A percentile compares a stretch with the other conserved stretches of the same genome.
Evolutionary conservation across 371 early-diverging fungal genomes (phyloP).

Genomic region (Zychaea mexicana): DNA sequence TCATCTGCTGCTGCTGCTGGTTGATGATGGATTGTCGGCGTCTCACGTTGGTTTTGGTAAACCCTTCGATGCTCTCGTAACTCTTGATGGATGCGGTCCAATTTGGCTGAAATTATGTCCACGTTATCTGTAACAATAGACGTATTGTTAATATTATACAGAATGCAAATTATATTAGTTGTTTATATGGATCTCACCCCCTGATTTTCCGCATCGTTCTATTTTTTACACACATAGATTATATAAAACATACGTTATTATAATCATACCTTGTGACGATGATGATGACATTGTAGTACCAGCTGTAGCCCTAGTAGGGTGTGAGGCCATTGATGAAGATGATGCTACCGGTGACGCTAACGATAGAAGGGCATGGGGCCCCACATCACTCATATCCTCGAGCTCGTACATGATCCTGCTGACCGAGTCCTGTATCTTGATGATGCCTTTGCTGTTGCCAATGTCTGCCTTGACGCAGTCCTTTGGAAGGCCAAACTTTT

Average conservation of each 20-base stretch:
- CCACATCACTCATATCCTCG: slow-evolving; percentile 59
- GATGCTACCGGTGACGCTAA: not conserved
- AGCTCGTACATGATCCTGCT: slow-evolving; percentile 61
- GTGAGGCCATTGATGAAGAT: too few species aligned
- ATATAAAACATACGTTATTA: not conserved
- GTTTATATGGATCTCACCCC: too few species aligned
- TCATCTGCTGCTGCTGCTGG: not conserved
- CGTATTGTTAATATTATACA: too few species aligned
- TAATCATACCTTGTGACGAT: not conserved
- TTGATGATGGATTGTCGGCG: not conserved
- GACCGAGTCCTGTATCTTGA: slow-evolving; percentile 59
- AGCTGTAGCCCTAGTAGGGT: too few species aligned
- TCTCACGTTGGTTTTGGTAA: not conserved
- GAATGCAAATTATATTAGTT: too few species aligned
- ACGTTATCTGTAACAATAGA: not conserved
- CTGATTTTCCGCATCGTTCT: too few species aligned
- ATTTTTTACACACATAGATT: not conserved
- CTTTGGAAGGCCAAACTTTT: slow-evolving; percentile 45
- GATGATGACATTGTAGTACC: too few species aligned
- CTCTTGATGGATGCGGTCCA: not conserved
- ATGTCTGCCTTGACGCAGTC: not conserved
- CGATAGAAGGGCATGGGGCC: slow-evolving; percentile 16
- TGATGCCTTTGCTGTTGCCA: slow-evolving; percentile 14
- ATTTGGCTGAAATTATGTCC: not conserved
- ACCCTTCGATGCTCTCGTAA: not conserved